Base-by-base conservation (phyloP, 2,329 filamentous ascomycete genomes). In the Stagonosporopsis chrysanthemi region DNA sequence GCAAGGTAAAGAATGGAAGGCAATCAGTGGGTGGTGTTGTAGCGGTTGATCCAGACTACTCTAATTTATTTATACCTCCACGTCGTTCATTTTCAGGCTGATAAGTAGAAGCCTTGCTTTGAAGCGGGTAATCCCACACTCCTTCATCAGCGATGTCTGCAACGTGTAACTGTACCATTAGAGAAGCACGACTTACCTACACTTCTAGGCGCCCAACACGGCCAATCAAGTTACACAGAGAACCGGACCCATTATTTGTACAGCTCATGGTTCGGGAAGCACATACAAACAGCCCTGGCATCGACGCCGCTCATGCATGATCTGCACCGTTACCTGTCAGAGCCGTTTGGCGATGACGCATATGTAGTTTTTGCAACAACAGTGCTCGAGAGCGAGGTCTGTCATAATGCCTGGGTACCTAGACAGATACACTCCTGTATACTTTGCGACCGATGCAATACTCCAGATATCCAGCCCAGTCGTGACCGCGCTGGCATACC, bases 261-360 rank as follows among this genome's bases (percentile, higher is more conserved):
- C 9, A 26, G 28, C 19, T n/a, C 29, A 24, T 39, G 11, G 17
- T 2, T 24, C 22, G 12, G 17, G 8, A 17, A 6, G 7, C 9
- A 14, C 14, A 24, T 7, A 9, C 2, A 42, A 24, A 28, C 22
- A 38, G 19, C 8, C 19, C 17, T 24, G 4, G 19, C 3, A 7
- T 50, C n/a, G 38, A 42, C 36, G 22, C 39, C 44, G 44, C 15
- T 1, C 12, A n/a, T 49, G 39, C 39, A 44, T 48, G 8, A 36
- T 39, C 33, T 24, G 39, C 39, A 17, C 44, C 44, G 52, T 47
- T 43, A 48, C 9, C 44, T 43, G 52, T 55, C 39, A 43, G 44
- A 55, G 52, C 23, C 12, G 3, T 39, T 43, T 15, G 31, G 44
- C 24, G 44, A 31, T 48, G 52, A 44, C 39, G 44, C 23, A 31